These are phyloP conservation scores for Neurospora sp. DNA, from an alignment of 495 filamentous ascomycete genomes.

Conservation along the genomic window DNA sequence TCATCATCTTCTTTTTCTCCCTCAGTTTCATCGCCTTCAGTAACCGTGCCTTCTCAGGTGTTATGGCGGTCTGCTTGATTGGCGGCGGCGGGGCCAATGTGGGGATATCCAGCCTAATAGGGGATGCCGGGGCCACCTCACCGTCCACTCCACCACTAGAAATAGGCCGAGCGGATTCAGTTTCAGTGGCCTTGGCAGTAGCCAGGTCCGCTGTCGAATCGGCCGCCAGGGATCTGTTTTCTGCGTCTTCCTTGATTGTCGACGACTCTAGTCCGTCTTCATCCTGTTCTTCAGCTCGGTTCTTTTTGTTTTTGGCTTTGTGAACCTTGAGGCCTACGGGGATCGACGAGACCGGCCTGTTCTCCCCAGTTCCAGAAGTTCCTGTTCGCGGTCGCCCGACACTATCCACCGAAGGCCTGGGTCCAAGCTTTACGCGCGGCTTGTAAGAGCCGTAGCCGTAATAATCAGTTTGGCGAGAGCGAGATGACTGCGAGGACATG, in stretches of 20 bases:
- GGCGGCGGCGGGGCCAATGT: slow-evolving; percentile 20
- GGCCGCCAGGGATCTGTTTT: slow-evolving; percentile 5
- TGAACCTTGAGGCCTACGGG: slow-evolving; percentile 43
- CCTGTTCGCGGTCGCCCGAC: slow-evolving; percentile 52
- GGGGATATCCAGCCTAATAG: slow-evolving; percentile 31
- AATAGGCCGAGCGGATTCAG: slow-evolving; percentile 24
- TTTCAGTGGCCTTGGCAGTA: slow-evolving; percentile 10
- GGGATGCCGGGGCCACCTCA: slow-evolving; percentile 44
- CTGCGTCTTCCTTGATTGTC: slow-evolving; percentile 18
- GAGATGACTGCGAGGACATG: slow-evolving; percentile 55
- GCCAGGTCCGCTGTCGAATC: slow-evolving; percentile 11
- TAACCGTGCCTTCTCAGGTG: slow-evolving; percentile 79
- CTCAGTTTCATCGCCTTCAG: slow-evolving; percentile 90
- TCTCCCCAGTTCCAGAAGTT: slow-evolving; percentile 36
- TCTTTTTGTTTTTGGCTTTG: slow-evolving; percentile 32
- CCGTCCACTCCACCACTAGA: slow-evolving; percentile 32
- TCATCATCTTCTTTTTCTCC: slow-evolving; percentile 59
- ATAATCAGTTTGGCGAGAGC: slow-evolving; percentile 43
- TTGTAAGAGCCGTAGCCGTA: slow-evolving; percentile 50
- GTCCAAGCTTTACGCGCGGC: slow-evolving; percentile 74
- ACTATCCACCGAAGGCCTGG: slow-evolving; percentile 65
- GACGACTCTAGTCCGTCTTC: slow-evolving; percentile 16
- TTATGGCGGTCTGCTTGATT: slow-evolving; percentile 52
- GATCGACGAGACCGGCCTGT: slow-evolving; percentile 64
- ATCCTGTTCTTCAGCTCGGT: slow-evolving; percentile 23